Base-by-base conservation (phyloP, 176 grass and related monocot genomes). In the Pontederia crassipes region DNA sequence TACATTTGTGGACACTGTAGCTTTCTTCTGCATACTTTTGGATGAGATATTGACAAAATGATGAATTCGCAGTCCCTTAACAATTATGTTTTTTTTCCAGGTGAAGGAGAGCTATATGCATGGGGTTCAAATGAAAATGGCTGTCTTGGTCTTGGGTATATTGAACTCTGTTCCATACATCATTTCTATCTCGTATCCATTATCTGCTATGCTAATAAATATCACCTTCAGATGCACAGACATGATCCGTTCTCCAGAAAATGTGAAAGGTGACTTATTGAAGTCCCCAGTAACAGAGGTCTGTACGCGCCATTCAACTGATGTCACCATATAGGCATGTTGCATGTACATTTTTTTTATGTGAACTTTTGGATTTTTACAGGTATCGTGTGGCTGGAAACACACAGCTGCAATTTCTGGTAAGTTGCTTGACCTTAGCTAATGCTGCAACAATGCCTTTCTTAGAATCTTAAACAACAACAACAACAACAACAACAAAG, bases 111-210 rank as follows among this genome's bases (percentile, higher is more conserved):
- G 68, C 48, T 91, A 29, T 97, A 88, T 50, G 78, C 87, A 48
- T 97, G 92, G 92, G 92, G 92, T 74, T 82, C 87, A 74, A 97
- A 97, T 78, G 92, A 97, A 84, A 97, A 97, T 76, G 87, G 92
- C 32, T 97, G 87, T 73, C 83, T 97, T 80, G 92, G 92, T 66
- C 81, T 90, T 75, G 92, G 92, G 92, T 97, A 88, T 59, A 61
- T 45, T 70, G 72, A 48, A 51, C 6, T 27, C 12, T 46, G 52
- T 61, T 57, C 48, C n/a, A 9, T 78, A 27, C 66, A 67, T 48
- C 55, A 20, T 58, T 14, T 16, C 45, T 54, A 16, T 45, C 61
- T 63, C 45, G 35, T 14, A 18, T 46, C 14, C 15, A 35, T 58
- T 69, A 46, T 45, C 49, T 63, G 12, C 55, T 52, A 50, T 78